These are phyloP conservation scores for Colletotrichum orchidophilum DNA, from an alignment of 2,329 filamentous ascomycete genomes.

Conservation along the genomic window DNA sequence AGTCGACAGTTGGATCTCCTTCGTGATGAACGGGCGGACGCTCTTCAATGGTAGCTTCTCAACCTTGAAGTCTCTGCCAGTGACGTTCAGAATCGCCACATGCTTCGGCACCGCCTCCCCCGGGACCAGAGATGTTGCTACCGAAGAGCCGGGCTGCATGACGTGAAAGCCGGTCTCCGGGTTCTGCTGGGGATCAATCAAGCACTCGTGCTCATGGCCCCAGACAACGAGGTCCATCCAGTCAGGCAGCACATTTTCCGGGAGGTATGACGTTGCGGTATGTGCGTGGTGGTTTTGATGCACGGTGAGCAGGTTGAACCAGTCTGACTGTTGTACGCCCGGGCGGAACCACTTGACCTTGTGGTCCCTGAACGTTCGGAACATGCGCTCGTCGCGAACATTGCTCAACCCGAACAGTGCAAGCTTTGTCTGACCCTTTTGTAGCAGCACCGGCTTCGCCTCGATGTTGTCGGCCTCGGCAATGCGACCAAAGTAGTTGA, in stretches of 20 bases:
- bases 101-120: constrained; percentile 94
- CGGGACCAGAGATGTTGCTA: constrained; percentile 90
- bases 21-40: constrained; percentile 90
- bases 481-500: constrained; percentile 96
- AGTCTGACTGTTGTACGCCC: constrained; percentile 81
- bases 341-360: constrained; percentile 95
- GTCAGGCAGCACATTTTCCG: constrained; percentile 90
- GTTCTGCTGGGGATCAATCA: constrained; percentile 86
- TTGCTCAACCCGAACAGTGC: constrained; percentile 96
- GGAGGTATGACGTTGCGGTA: constrained; percentile 91
- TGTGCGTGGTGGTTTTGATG: constrained; percentile 97
- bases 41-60: constrained; percentile 87
- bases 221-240: constrained; percentile 94
- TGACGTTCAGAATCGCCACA: constrained; percentile 85
- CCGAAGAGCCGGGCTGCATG: constrained; percentile 96
- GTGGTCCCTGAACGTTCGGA: constrained; percentile 90
- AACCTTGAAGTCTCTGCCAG: constrained; percentile 80
- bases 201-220: constrained; percentile 97
- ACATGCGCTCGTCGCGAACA: constrained; percentile 93
- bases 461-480: constrained; percentile 94
- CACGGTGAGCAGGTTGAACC: constrained; percentile 95
- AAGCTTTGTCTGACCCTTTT: constrained; percentile 92
- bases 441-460: constrained; percentile 89
- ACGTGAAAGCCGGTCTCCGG: constrained; percentile 91
- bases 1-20: constrained; percentile 80